Base-by-base conservation (phyloP, 805 yeast species). In the Yarrowia sp. region DNA sequence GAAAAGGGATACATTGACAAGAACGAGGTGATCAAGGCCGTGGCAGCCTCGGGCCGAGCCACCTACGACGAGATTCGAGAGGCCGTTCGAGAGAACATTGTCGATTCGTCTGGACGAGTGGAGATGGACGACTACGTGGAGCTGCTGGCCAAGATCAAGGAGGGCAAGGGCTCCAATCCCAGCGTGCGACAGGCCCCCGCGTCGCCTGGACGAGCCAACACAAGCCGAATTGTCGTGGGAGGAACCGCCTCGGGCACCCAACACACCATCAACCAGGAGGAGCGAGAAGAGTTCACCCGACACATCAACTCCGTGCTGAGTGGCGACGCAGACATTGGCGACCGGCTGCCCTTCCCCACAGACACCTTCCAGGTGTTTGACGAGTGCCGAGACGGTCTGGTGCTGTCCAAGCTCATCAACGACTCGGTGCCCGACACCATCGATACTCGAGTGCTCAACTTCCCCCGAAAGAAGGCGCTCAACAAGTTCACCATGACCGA, bases 371-470 rank as follows among this genome's bases (percentile, higher is more conserved):
- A 95, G 81, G 84, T 95, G 69, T 95, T 95, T 75, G 99, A 95
- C 78, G 98, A 95, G 79, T 92, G 97, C 80, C 86, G 92, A 72
- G 99, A 95, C 78, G 98, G 99, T 72, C 82, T 95, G 74, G 92
- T 95, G 34, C 82, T 95, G 68, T 92, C 98, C 20, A 91, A 92
- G 78, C 87, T 95, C 76, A 92, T 95, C 78, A 95, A 95, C 77
- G 99, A 95, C 79, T 92, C 98, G 39, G 99, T 95, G 40, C 97
- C 98, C 9, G 97, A 95, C 79, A 95, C 99, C 12, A 95, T 95
- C 74, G 99, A 95, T 81, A 93, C 98, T 10, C 90, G 99, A 84
- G 99, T 95, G 17, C 85, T 95, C 76, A 95, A 95, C 79, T 82
- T 88, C 77, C 96, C 98, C 33, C 90, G 89, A 77, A 84, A 84